Conservation (phyloP, 129 eudicot genomes). For the Arctium minus region DNA sequence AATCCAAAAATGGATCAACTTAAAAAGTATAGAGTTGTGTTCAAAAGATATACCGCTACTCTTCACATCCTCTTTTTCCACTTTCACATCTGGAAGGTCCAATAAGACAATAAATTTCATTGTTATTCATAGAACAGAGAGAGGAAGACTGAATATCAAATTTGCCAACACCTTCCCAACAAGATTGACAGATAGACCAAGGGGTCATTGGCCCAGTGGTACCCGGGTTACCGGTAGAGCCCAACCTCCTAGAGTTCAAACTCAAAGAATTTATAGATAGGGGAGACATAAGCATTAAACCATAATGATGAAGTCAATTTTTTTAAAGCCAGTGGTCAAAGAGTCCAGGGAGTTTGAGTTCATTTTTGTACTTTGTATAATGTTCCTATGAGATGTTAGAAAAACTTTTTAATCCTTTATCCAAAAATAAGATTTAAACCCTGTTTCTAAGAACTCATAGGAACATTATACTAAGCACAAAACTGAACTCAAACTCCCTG, state of each 20-base stretch:
- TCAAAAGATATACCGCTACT: slow-evolving; percentile 50
- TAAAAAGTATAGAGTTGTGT: not conserved
- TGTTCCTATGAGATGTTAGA: not conserved
- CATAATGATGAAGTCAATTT: not conserved
- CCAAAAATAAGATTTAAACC: not conserved
- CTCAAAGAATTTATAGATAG: not conserved
- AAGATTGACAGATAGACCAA: not conserved
- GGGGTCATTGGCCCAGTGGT: not conserved
- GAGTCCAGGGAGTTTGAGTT: not conserved
- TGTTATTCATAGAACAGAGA: not conserved
- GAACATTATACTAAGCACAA: not conserved
- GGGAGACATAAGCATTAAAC: not conserved
- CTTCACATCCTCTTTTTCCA: slow-evolving; percentile 69
- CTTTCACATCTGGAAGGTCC: slow-evolving; percentile 53
- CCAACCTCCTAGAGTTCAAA: too few species aligned
- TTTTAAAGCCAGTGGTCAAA: not conserved
- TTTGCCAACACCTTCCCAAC: not conserved
- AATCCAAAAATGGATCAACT: not conserved
- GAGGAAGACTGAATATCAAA: not conserved
- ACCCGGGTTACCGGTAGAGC: too few species aligned
- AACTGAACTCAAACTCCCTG: not conserved
- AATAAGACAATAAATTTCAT: not conserved
- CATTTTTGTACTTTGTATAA: not conserved
- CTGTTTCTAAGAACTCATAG: not conserved
- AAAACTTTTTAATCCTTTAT: not conserved